These are phyloP conservation scores for Suillus subluteus DNA, from an alignment of 768 basidiomycete species.

Conservation along the genomic window DNA sequence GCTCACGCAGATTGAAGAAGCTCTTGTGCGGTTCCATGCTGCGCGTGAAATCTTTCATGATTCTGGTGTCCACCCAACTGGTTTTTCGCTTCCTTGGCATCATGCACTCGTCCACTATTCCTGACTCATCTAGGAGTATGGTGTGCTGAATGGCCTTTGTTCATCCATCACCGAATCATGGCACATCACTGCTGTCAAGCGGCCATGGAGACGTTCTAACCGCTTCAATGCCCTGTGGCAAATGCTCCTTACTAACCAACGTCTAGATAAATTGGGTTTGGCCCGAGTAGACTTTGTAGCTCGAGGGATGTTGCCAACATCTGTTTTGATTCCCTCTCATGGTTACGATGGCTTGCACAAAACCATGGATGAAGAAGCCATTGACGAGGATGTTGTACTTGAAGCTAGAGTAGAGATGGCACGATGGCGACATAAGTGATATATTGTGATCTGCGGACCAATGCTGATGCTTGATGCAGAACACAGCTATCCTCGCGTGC, in stretches of 20 bases:
- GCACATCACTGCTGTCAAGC: too few relatives aligned
- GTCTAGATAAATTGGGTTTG: constrained; percentile 12
- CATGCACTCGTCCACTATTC: constrained; percentile 26
- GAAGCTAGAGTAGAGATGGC: neutral
- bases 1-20: neutral
- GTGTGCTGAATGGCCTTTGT: constrained; percentile 26
- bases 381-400: neutral
- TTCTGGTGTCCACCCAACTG: constrained; percentile 15
- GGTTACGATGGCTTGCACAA: neutral
- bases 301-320: constrained; percentile 10
- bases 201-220: too few relatives aligned
- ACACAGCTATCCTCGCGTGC: too few relatives aligned
- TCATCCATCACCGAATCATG: too few relatives aligned
- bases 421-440: neutral
- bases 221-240: too few relatives aligned
- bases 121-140: constrained; percentile 17
- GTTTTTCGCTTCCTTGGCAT: constrained; percentile 23
- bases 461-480: too few relatives aligned
- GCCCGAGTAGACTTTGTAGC: constrained; percentile 13
- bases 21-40: constrained; percentile 16
- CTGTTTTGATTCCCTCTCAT: neutral
- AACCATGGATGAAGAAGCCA: neutral
- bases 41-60: constrained; percentile 18
- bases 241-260: too few relatives aligned
- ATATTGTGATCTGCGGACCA: neutral